Percentiles rank a stretch among this genome's conserved stretches.
These are phyloP conservation scores for Endocalyx cinctus DNA, from an alignment of 2,329 filamentous ascomycete species.

Conservation along the genomic window DNA sequence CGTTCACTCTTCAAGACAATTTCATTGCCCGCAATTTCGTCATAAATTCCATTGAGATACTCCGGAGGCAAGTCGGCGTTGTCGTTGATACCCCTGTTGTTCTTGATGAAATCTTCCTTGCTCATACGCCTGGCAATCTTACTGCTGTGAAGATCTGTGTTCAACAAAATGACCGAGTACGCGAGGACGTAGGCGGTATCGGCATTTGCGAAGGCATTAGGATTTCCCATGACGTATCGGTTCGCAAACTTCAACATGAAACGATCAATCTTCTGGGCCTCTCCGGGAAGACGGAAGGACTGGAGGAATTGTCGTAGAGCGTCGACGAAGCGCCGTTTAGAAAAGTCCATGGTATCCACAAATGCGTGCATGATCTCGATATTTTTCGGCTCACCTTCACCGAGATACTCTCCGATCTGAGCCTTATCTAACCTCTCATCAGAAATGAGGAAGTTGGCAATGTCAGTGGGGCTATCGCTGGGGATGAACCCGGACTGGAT, in stretches of 20 bases:
- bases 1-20: slow-evolving; percentile 93
- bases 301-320: slow-evolving; percentile 88
- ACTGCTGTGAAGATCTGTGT: slow-evolving; percentile 88
- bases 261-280: slow-evolving; percentile 98
- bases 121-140: slow-evolving; percentile 87
- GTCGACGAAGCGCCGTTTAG: slow-evolving; percentile 87
- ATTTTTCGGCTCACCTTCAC: slow-evolving; percentile 88
- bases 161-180: slow-evolving; percentile 95
- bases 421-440: slow-evolving; percentile 88
- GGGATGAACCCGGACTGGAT: slow-evolving; percentile 82
- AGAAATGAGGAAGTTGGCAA: slow-evolving; percentile 74
- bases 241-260: slow-evolving; percentile 99
- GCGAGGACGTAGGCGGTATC: slow-evolving; percentile 95
- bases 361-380: slow-evolving; percentile 99
- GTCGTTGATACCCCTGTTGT: slow-evolving; percentile 97
- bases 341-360: slow-evolving; percentile 92
- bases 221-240: slow-evolving; percentile 89
- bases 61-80: slow-evolving; percentile 89
- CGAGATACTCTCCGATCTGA: slow-evolving; percentile 88
- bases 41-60: slow-evolving; percentile 82
- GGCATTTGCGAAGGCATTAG: slow-evolving; percentile 95
- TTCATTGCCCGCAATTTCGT: slow-evolving; percentile 87
- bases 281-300: slow-evolving; percentile 88
- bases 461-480: slow-evolving; percentile 72
- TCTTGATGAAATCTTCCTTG: slow-evolving; percentile 97